Evolutionary conservation across 2,329 filamentous ascomycete species (phyloP).

Genomic region (Aspergillus sp.): DNA sequence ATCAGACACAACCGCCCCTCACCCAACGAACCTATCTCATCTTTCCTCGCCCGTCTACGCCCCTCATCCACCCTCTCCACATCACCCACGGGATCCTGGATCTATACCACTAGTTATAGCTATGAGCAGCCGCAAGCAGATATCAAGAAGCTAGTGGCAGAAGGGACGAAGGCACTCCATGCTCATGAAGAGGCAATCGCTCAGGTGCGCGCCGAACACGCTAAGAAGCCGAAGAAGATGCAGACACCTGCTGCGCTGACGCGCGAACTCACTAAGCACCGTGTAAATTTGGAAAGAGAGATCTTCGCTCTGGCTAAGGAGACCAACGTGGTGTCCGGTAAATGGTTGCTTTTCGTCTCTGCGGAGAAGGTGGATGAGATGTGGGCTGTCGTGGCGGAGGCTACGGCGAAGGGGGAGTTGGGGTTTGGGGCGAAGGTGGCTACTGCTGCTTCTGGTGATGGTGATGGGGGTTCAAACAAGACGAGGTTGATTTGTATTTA

Average conservation of each 20-base stretch:
- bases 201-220: too few species aligned
- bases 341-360: slow-evolving; percentile 47
- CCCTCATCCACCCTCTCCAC: slow-evolving; percentile 61
- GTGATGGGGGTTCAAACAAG: slow-evolving; percentile 25
- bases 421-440: slow-evolving; percentile 74
- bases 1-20: background rate
- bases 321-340: slow-evolving; percentile 63
- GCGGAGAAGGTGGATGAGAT: slow-evolving; percentile 24
- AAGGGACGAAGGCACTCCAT: slow-evolving; percentile 58
- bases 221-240: slow-evolving; percentile 23
- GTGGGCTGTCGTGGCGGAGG: slow-evolving; percentile 66
- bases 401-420: slow-evolving; percentile 67
- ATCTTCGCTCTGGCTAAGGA: slow-evolving; percentile 64
- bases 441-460: slow-evolving; percentile 55
- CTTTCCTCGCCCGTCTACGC: slow-evolving; percentile 69
- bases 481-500: slow-evolving; percentile 72
- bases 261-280: slow-evolving; percentile 33
- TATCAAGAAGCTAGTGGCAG: slow-evolving; percentile 34
- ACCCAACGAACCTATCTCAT: slow-evolving; percentile 57
- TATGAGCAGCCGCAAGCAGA: slow-evolving; percentile 50
- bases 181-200: slow-evolving; percentile 45
- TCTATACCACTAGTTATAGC: slow-evolving; percentile 66
- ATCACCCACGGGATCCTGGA: slow-evolving; percentile 60
- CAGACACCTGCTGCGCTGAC: slow-evolving; percentile 44
- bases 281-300: slow-evolving; percentile 42